A percentile compares a stretch with the other conserved stretches of the same genome.
phyloP scores from a whole-genome alignment of 2,329 filamentous ascomycete species.

The Ophiostoma sp. region DNA sequence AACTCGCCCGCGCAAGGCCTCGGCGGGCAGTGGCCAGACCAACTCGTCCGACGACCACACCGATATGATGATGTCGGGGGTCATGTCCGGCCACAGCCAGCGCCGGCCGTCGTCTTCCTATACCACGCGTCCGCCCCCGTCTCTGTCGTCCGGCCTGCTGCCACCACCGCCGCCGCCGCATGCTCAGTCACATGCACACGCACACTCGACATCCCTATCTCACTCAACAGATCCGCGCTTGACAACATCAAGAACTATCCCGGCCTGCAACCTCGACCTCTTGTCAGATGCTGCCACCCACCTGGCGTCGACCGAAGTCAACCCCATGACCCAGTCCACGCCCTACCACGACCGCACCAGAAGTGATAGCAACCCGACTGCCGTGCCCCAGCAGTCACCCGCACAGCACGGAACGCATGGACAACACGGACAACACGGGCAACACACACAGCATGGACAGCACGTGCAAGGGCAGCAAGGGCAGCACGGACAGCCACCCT shows the following conservation, averaged over 20 bases:
- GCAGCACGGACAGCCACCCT: slow-evolving; percentile 36
- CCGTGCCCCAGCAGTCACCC: background rate
- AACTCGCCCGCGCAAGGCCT: slow-evolving; percentile 47
- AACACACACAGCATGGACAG: background rate
- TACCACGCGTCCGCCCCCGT: slow-evolving; percentile 20
- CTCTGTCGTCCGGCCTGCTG: slow-evolving; percentile 4
- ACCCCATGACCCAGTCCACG: slow-evolving; percentile 46
- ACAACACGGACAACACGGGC: background rate
- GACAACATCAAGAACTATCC: slow-evolving; percentile 35
- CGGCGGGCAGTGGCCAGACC: slow-evolving; percentile 42
- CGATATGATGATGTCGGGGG: slow-evolving; percentile 36
- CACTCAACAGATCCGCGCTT: slow-evolving; percentile 37
- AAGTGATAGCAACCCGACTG: background rate
- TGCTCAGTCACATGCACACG: background rate
- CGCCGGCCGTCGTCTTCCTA: slow-evolving; percentile 28
- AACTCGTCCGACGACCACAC: slow-evolving; percentile 43
- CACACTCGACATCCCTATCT: slow-evolving; percentile 15
- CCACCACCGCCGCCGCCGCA: background rate
- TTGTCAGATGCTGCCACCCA: slow-evolving; percentile 54
- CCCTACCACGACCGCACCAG: slow-evolving; percentile 43
- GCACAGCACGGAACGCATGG: slow-evolving; percentile 33
- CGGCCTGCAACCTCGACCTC: slow-evolving; percentile 53
- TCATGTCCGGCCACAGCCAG: slow-evolving; percentile 25
- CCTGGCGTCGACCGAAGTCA: slow-evolving; percentile 48
- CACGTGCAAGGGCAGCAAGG: background rate